Evolutionary conservation across 2,329 filamentous ascomycete species (phyloP), one percentile per base, ranked within the genome.

Genomic region (Cladophialophora immunda): DNA sequence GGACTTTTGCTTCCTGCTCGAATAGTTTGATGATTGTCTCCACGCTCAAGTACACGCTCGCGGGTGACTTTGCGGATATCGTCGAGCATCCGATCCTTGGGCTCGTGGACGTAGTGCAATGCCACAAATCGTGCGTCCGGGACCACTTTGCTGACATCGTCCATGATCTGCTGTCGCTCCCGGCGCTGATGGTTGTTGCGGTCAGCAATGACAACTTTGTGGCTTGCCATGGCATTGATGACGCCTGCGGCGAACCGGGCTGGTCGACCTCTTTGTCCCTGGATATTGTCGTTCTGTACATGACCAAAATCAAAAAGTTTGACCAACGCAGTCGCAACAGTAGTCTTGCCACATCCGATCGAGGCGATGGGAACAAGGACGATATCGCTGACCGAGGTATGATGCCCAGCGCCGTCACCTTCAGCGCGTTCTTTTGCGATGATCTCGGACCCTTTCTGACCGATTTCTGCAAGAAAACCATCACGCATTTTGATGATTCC

Each of bases 21-120:
- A 67, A 99, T 98, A 0, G 95, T 99, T 80, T 99, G 95, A 78
- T 99, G 95, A 75, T 98, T 98, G 78, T 99, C 93, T 15, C 95
- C 95, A 25, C 95, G 90, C 5, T 88, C 85, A 22, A 97, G 81
- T 0, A 99, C 92, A 58, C 95, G 89, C 69, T 89, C 86, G 65
- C 88, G 89, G 0, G 93, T 97, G 29, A 94, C 84, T 64, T 87
- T 82, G 53, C 92, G 87, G 68, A 98, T 92, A 34, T 87, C 83
- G 58, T 91, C 85, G 7, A 95, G 86, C 70, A 92, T 81, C 45
- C 81, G 74, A 19, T 79, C 82, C 68, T 83, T 83, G 1, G 82
- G 82, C 65, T 93, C 87, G 75, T 98, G 95, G 6, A 92, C 89
- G 75, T 94, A 99, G 74, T 98, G 91, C 13, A 99, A 83, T 25